phyloP scores from a whole-genome alignment of 1,284 basidiomycete species.

The Entoloma clypeatum region DNA sequence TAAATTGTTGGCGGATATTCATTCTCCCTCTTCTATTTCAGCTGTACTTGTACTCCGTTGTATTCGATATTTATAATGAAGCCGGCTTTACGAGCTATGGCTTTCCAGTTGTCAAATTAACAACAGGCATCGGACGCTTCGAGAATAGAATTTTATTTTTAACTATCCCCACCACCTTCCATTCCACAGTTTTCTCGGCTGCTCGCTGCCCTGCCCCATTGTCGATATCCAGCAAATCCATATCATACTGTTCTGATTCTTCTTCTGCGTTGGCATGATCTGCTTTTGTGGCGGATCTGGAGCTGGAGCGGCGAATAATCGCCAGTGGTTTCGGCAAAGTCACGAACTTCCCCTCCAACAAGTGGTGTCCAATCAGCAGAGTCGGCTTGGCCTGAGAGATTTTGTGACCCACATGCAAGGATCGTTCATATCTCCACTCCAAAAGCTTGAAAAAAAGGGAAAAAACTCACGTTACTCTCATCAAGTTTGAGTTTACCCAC shows the following conservation, averaged over 20 bases:
- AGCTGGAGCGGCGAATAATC: constrained; percentile 46
- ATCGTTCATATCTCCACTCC: background rate
- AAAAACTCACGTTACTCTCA: constrained; percentile 40
- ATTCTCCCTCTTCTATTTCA: too few species aligned
- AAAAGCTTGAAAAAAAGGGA: constrained; percentile 2
- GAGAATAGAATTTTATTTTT: constrained; percentile 77
- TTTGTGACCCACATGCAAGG: constrained; percentile 4
- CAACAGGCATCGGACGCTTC: constrained; percentile 72
- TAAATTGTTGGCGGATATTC: too few species aligned
- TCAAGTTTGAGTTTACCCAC: constrained; percentile 62
- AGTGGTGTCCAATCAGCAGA: constrained; percentile 80
- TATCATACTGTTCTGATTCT: constrained; percentile 11
- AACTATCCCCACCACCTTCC: constrained; percentile 51
- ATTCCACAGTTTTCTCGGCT: constrained; percentile 20
- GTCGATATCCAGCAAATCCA: constrained; percentile 7
- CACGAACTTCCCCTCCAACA: constrained; percentile 84
- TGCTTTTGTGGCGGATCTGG: constrained; percentile 8
- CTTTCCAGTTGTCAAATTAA: constrained; percentile 13
- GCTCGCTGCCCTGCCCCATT: constrained; percentile 5
- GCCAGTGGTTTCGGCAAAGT: constrained; percentile 76
- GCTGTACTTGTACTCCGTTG: too few species aligned
- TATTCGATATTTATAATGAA: too few species aligned
- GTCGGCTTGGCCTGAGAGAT: constrained; percentile 66
- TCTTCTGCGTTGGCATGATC: constrained; percentile 6
- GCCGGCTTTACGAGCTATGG: too few species aligned